These are phyloP conservation scores for Tulasnella sp. DNA, from an alignment of 768 basidiomycete genomes.

Conservation along the genomic window DNA sequence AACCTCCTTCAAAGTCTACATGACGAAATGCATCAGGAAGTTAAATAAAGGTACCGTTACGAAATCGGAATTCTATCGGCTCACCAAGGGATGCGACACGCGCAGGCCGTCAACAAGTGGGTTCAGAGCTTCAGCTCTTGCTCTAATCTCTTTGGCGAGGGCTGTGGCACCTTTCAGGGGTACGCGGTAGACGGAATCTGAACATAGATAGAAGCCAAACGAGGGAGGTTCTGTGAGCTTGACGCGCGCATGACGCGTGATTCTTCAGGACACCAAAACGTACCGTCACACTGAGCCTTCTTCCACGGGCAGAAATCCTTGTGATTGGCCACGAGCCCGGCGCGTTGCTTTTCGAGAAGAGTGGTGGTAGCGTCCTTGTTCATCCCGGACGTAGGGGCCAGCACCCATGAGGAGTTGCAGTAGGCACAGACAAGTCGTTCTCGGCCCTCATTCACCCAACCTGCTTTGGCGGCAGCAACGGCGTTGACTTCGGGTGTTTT, in stretches of 20 bases:
- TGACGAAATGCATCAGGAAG: slow-evolving; percentile 1
- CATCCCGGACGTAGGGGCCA: slow-evolving; percentile 17
- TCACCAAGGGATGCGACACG: slow-evolving; percentile 63
- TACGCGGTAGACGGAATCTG: slow-evolving; percentile 53
- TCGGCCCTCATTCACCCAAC: slow-evolving; percentile 57
- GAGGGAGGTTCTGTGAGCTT: not conserved
- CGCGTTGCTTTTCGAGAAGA: slow-evolving; percentile 61
- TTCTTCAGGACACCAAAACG: slow-evolving; percentile 20
- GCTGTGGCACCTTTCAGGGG: slow-evolving; percentile 53
- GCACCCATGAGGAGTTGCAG: slow-evolving; percentile 15
- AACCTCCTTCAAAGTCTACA: slow-evolving; percentile 47
- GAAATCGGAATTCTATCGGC: not conserved
- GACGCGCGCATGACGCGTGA: slow-evolving; percentile 10
- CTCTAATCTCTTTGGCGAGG: slow-evolving; percentile 49
- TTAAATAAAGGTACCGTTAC: slow-evolving; percentile 11
- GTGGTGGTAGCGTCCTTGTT: slow-evolving; percentile 36
- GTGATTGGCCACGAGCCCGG: slow-evolving; percentile 53
- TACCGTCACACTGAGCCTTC: slow-evolving; percentile 66
- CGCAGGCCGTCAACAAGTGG: slow-evolving; percentile 40
- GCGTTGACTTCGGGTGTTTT: slow-evolving; percentile 64
- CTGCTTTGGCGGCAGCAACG: slow-evolving; percentile 68
- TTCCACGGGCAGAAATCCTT: slow-evolving; percentile 81
- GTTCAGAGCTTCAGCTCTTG: slow-evolving; percentile 41
- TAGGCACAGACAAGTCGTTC: slow-evolving; percentile 18
- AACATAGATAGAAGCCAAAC: not conserved